These are phyloP conservation scores for Pterocarpus santalinus DNA, from an alignment of 306 rosid genomes.

Conservation along the genomic window DNA sequence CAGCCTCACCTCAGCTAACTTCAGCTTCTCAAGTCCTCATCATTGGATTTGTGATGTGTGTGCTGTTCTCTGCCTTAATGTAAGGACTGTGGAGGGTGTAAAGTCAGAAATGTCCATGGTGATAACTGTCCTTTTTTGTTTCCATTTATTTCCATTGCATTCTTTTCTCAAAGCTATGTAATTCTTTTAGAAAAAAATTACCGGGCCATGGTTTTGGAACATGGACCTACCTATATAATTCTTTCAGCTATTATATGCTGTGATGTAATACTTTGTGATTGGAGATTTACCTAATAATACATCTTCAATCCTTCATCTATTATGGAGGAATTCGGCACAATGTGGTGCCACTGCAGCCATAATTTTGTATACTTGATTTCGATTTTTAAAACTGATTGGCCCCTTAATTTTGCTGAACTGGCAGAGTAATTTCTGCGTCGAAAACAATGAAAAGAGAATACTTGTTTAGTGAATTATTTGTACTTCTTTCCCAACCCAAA, in stretches of 20 bases:
- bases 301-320: conserved; percentile 9
- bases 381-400: background rate
- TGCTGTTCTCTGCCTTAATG: conserved; percentile 41
- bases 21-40: conserved; percentile 40
- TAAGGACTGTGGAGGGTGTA: conserved; percentile 17
- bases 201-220: conserved; percentile 32
- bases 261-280: background rate
- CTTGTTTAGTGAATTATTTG: background rate
- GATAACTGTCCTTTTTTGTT: background rate
- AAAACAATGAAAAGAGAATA: background rate
- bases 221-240: conserved; percentile 14
- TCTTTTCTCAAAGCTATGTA: conserved; percentile 37
- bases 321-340: conserved; percentile 3
- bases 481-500: background rate
- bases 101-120: background rate
- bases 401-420: background rate
- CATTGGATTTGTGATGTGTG: conserved; percentile 51
- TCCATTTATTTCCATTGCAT: background rate
- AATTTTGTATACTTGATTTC: background rate
- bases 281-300: conserved; percentile 20
- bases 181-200: conserved; percentile 26
- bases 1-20: conserved; percentile 43
- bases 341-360: conserved; percentile 13
- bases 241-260: conserved; percentile 18
- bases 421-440: background rate